Base-by-base conservation (phyloP, 306 rosid genomes). In the Quillaja saponaria region DNA sequence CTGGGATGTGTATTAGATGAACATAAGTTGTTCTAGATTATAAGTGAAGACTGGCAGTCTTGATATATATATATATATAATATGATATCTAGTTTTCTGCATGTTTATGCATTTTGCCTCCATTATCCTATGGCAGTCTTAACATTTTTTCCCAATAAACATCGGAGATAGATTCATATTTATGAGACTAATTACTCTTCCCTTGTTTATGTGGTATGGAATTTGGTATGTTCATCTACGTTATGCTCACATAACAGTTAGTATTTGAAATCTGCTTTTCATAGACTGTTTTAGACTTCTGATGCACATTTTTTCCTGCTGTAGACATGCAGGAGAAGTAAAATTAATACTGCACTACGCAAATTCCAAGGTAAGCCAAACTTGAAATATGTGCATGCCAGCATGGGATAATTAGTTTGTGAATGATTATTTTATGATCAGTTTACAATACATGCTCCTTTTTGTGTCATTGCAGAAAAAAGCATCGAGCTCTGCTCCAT, bases 241-340 rank as follows among this genome's bases (percentile, higher is more conserved):
- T 25, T 25, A 25, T 25, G 31, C 31, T 25, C 31, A 25, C 31
- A 25, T 25, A 25, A 25, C n/a, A 25, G 4, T 25, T 1, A 25
- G 31, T 25, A 25, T 25, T 25, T 25, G 31, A 25, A 25, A 45
- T 58, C 33, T 41, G 6, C 1, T 61, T 63, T 59, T 6, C 28
- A 16, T 45, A 2, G 34, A 46, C 55, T 35, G 39, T 60, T 16
- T 19, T 13, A 10, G 17, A 44, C 10, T 39, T 47, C 34, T 76
- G 28, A 65, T 20, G 3, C 1, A 58, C 21, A 8, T 49, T 15
- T 63, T n/a, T 60, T 44, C 38, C 37, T 8, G 3, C 21, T 42
- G 66, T 53, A 83, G 88, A 67, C 61, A 68, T 46, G 82, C 79
- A 18, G 88, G 88, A 51, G 85, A 79, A 79, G 85, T 76, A 41